Conservation (phyloP, 2,329 filamentous ascomycete species). For the Calonectria henricotiae region DNA sequence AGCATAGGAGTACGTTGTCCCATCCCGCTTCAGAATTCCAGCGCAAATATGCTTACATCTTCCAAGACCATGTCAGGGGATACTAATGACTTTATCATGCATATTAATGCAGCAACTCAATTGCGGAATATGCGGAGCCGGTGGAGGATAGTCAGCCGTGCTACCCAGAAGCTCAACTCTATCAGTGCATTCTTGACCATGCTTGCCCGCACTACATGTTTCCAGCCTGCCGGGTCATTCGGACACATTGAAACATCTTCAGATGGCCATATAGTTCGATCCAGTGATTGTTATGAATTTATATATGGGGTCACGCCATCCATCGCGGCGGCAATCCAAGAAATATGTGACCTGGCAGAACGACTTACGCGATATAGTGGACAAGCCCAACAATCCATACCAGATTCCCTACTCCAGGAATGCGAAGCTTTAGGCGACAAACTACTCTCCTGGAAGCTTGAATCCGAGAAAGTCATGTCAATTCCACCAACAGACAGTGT, state of each 20-base stretch:
- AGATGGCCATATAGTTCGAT: constrained; percentile 24
- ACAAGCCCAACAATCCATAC: background rate
- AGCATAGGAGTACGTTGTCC: constrained; percentile 26
- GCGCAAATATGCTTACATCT: background rate
- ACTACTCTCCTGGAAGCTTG: constrained; percentile 31
- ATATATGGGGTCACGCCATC: constrained; percentile 33
- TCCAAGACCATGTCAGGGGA: constrained; percentile 32
- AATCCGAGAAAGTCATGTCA: constrained; percentile 24
- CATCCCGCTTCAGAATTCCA: fast-evolving
- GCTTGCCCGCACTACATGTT: constrained; percentile 37
- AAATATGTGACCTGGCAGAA: constrained; percentile 32
- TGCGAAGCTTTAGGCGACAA: constrained; percentile 30
- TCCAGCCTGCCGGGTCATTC: background rate
- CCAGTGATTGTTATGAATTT: constrained; percentile 28
- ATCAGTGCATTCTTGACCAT: constrained; percentile 38
- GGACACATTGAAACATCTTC: constrained; percentile 8
- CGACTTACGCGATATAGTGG: background rate
- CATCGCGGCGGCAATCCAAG: constrained; percentile 30
- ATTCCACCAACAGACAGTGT: constrained; percentile 14
- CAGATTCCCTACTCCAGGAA: constrained; percentile 26
- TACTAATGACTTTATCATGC: constrained; percentile 27
- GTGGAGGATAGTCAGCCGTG: constrained; percentile 35
- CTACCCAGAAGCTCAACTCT: constrained; percentile 37
- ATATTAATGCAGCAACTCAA: constrained; percentile 33
- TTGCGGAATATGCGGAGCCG: constrained; percentile 31